Evolutionary conservation across 192 early-diverging fungal genomes (phyloP), one percentile per base, ranked within the genome.

Genomic region (Rhizoclosmatium sp.): DNA sequence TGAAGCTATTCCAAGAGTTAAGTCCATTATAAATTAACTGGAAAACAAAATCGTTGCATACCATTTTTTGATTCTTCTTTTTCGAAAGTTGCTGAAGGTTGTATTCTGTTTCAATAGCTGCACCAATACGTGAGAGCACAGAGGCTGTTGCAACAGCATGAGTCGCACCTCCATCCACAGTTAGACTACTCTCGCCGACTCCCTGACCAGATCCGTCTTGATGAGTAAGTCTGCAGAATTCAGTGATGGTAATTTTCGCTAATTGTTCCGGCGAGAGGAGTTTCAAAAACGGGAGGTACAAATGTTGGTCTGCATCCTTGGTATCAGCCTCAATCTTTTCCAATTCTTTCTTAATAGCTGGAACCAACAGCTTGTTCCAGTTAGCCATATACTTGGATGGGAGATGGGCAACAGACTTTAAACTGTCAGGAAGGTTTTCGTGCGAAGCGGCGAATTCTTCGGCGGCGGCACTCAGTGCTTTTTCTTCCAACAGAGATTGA

Each of bases 401-500:
- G n/a, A 91, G 81, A 62, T 90, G 69, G 21, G 86, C 83, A 45
- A 92, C 85, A 41, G 85, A 80, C 5, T 92, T 89, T 5, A 84
- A 12, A 23, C 69, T 47, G 9, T 89, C 87, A 0, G 87, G 86
- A 46, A 91, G 81, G n/a, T 73, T 82, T 56, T 89, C 83, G 54
- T 83, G 83, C 10, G 85, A 85, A 41, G 90, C 84, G 19, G 90
- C 84, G 68, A 90, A 83, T 51, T 89, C 89, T 51, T 92, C 92
- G 4, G 93, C 78, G 4, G 95, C 94, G 0, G 92, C 89, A 44
- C 92, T 89, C 59, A 93, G 91, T 0, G 96, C 90, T 40, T 93
- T 91, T 66, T 93, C 91, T 82, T 99, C 96, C 0, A 99, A 81
- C 69, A 90, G 90, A 14, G 92, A 65, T 80, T 99, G 96, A 66